Base-by-base conservation (phyloP, 257 asterid genomes). In the Solanum etuberosum region DNA sequence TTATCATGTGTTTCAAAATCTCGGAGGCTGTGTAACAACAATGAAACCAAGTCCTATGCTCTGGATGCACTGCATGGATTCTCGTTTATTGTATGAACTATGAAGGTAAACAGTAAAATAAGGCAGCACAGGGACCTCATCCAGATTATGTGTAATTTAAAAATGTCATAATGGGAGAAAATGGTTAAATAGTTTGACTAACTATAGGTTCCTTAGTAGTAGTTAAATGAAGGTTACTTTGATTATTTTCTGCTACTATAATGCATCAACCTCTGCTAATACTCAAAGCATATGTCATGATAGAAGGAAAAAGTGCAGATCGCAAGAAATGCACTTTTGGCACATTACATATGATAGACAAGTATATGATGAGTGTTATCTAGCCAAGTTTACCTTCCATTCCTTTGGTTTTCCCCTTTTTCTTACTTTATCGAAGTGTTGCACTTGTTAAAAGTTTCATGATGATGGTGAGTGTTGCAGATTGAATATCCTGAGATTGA, bases 401-500 rank as follows among this genome's bases (percentile, higher is more conserved):
- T 27, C n/a, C 11, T 1, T 31, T 29, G 40, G 43, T 31, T 81
- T 40, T 6, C 6, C 68, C 42, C 23, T 48, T 48, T 0, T 48
- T 31, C 2, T 27, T 46, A 29, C 3, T 81, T 29, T 81, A 31
- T 48, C 0, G 0, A 27, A 31, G 85, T 48, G 57, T 10, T 1
- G 68, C 1, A 0, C 43, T 20, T 3, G 68, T 11, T 81, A 48
- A 38, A 51, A 72, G 88, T 35, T 82, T 37, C 78, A 54, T 84
- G 71, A 76, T 32, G 85, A 65, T 72, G 59, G 48, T 42, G 27
- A 21, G 20, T 86, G 87, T 78, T 86, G 88, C 94, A 95, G 99
- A 97, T 97, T 90, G 99, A 97, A 90, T 97, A 97, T 89, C 99
- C 99, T 34, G 99, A 97, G 90, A 97, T 97, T 88, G 99, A 97